A percentile compares a stretch with the other conserved stretches of the same genome.
Conservation (phyloP, 2,329 filamentous ascomycete species). For the Tolypocladium ovalisporum region DNA sequence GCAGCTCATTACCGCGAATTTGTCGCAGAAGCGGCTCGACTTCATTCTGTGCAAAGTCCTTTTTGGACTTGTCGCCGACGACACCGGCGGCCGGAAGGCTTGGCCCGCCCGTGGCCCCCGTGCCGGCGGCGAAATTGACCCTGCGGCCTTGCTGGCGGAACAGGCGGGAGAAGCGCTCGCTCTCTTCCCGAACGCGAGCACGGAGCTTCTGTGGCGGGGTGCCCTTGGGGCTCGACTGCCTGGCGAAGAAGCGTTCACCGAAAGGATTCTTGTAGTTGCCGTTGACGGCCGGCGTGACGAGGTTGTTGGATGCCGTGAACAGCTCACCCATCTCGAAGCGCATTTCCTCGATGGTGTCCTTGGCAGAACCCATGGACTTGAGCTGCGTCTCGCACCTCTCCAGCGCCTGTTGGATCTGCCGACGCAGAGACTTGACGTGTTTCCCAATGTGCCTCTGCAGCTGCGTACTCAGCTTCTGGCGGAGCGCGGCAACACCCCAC, state of each 20-base stretch:
- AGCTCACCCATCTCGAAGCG: conserved; percentile 41
- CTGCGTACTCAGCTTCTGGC: conserved; percentile 37
- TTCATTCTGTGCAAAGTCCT: conserved; percentile 34
- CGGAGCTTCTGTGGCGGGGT: conserved; percentile 40
- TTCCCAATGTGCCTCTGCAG: conserved; percentile 41
- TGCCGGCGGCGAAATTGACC: conserved; percentile 27
- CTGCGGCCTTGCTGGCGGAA: conserved; percentile 39
- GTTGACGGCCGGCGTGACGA: conserved; percentile 42
- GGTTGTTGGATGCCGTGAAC: conserved; percentile 39
- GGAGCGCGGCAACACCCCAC: conserved; percentile 34
- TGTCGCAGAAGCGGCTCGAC: conserved; percentile 38
- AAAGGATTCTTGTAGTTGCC: conserved; percentile 46
- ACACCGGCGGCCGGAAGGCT: conserved; percentile 18
- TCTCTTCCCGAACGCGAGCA: conserved; percentile 39
- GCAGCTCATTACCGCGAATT: conserved; percentile 40
- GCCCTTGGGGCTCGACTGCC: conserved; percentile 35
- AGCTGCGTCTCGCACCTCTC: conserved; percentile 38
- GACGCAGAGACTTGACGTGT: conserved; percentile 37
- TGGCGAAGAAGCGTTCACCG: conserved; percentile 38
- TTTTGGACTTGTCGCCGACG: conserved; percentile 28
- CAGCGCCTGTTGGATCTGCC: conserved; percentile 38
- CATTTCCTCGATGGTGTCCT: conserved; percentile 43
- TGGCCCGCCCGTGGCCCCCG: conserved; percentile 6
- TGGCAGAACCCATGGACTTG: conserved; percentile 36
- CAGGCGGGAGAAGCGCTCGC: conserved; percentile 35